These are phyloP conservation scores for Phytophthora melonis DNA, from an alignment of 352 stramenopile species.

Conservation along the genomic window DNA sequence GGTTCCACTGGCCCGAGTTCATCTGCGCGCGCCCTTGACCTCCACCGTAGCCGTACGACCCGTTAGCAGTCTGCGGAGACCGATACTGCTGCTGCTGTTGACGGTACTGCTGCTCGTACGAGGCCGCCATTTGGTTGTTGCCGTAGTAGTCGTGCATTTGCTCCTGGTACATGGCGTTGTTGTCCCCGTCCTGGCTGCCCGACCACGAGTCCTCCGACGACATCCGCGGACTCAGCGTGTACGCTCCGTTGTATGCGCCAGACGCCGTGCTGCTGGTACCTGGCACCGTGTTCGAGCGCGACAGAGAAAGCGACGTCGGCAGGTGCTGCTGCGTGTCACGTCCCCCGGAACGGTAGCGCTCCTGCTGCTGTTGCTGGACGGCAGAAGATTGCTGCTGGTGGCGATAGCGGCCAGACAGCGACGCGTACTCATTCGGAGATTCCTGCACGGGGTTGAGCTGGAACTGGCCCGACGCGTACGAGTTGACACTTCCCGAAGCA, in stretches of 20 bases:
- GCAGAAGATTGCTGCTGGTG: slow-evolving; percentile 27
- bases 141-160: slow-evolving; percentile 64
- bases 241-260: slow-evolving; percentile 47
- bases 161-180: slow-evolving; percentile 48
- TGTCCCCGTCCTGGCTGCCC: slow-evolving; percentile 54
- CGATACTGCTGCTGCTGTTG: slow-evolving; percentile 37
- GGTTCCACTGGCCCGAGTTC: slow-evolving; percentile 52
- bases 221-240: slow-evolving; percentile 58
- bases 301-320: slow-evolving; percentile 45
- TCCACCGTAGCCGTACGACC: slow-evolving; percentile 43
- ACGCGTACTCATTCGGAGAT: slow-evolving; percentile 49
- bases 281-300: slow-evolving; percentile 47
- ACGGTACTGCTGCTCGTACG: slow-evolving; percentile 36
- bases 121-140: slow-evolving; percentile 34
- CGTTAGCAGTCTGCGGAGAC: slow-evolving; percentile 33
- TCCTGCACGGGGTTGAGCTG: slow-evolving; percentile 59
- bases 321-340: slow-evolving; percentile 32
- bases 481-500: slow-evolving; percentile 15
- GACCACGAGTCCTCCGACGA: slow-evolving; percentile 62
- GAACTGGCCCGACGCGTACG: slow-evolving; percentile 60
- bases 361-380: slow-evolving; percentile 31
- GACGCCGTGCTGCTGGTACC: slow-evolving; percentile 43
- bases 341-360: slow-evolving; percentile 33
- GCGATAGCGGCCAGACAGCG: slow-evolving; percentile 34
- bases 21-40: slow-evolving; percentile 37